phyloP scores from a whole-genome alignment of 78 protist genomes.

The Guillardia theta region DNA sequence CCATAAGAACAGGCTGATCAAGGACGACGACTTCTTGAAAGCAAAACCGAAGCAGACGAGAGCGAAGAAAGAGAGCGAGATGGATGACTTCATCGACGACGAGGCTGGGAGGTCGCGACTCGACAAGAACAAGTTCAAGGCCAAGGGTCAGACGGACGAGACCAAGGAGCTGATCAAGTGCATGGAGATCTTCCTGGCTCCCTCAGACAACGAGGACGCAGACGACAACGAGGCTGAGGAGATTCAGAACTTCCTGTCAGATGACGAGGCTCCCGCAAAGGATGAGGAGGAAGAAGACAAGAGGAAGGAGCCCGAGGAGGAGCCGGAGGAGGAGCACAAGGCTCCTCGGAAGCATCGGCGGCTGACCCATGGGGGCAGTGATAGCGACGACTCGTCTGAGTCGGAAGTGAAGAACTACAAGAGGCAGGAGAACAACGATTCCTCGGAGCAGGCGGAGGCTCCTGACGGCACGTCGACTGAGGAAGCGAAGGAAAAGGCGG shows the following conservation, averaged over 20 bases:
- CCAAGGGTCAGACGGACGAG: background rate
- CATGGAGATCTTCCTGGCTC: background rate
- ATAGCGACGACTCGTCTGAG: background rate
- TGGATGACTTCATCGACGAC: slow-evolving; percentile 2
- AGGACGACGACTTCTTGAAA: no score
- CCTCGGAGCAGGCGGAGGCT: background rate
- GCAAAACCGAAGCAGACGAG: background rate
- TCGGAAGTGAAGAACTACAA: background rate
- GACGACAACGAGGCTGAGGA: background rate
- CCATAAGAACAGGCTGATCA: no score
- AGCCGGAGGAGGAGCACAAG: background rate
- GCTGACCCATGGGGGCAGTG: background rate
- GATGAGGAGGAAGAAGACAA: background rate
- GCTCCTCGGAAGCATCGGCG: background rate
- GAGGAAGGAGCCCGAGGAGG: background rate
- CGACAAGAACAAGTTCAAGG: background rate
- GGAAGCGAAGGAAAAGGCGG: background rate
- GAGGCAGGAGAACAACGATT: background rate
- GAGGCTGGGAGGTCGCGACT: background rate
- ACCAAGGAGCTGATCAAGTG: background rate
- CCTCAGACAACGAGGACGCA: background rate
- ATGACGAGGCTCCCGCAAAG: background rate
- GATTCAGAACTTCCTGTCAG: background rate
- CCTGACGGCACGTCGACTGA: background rate
- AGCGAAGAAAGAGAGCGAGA: background rate